Evolutionary conservation across 139 green algal species (phyloP), one percentile per base, ranked within the genome.

Genomic region (Picochlorum sp.): DNA sequence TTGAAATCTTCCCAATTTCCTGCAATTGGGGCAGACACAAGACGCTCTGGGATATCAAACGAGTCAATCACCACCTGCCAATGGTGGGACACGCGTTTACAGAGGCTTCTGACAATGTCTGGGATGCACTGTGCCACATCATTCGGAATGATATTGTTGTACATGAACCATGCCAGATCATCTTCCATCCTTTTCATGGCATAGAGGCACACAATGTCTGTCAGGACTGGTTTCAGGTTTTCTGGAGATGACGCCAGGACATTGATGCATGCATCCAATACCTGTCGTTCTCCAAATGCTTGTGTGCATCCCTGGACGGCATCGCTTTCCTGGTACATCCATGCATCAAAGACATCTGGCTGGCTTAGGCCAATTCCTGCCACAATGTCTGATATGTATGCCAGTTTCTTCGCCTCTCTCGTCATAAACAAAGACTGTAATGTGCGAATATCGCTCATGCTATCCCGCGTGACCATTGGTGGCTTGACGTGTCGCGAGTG

Each of bases 271-370:
- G 83, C 81, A 10, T 90, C 82, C 60, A 95, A 56, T 37, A 92
- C 86, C 75, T 91, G 80, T 10, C 88, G 71, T 81, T 96, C 88
- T 10, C 76, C 85, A 60, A 81, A 95, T 3, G 86, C 83, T 28
- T 51, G 26, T 13, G 83, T 83, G 0, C 75, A 72, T 18, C 65
- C 75, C 74, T 88, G 83, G 67, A 92, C 87, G 23, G 86, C 56
- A 75, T 95, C 89, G 45, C 66, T 84, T 68, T 92, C 63, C 50
- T 72, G 72, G 76, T 86, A 85, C 90, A 96, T 96, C 90, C 88
- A 95, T 28, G 78, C 60, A 57, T 95, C 88, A 66, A 92, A 96
- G 26, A 86, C 76, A 60, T 74, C 37, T 38, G 20, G n/a, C n/a
- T 13, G 20, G 30, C 8, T 49, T 23, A 15, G 16, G 26, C 23